A percentile compares a stretch with the other conserved stretches of the same genome.
Conservation (phyloP, 306 rosid species). For the Begonia peltatifolia region DNA sequence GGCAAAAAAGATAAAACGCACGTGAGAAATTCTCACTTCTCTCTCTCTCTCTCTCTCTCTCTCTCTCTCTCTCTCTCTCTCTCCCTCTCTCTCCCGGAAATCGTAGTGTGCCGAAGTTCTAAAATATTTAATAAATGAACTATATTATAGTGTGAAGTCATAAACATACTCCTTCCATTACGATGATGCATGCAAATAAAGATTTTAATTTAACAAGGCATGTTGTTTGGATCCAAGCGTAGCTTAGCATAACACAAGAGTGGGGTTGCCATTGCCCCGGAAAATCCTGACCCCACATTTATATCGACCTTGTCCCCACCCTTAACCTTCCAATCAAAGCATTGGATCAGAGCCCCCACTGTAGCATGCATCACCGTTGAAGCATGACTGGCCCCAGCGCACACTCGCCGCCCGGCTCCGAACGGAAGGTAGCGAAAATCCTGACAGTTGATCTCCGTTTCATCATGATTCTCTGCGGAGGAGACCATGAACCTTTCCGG, state of each 20-base stretch:
- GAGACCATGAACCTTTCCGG: not conserved
- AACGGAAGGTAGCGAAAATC: constrained; percentile 42
- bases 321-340: constrained; percentile 57
- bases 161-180: too few relatives aligned
- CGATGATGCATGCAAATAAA: too few relatives aligned
- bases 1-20: too few relatives aligned
- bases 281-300: constrained; percentile 50
- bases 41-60: too few relatives aligned
- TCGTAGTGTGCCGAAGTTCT: too few relatives aligned
- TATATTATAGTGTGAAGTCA: too few relatives aligned
- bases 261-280: constrained; percentile 51
- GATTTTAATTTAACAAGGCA: too few relatives aligned
- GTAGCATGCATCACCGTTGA: constrained; percentile 38
- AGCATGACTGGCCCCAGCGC: constrained; percentile 67
- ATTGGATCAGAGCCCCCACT: constrained; percentile 59
- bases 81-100: too few relatives aligned
- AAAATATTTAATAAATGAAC: too few relatives aligned
- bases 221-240: not conserved
- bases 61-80: too few relatives aligned
- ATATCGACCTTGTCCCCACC: constrained; percentile 22
- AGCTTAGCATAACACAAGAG: constrained; percentile 39
- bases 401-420: constrained; percentile 77
- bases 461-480: not conserved
- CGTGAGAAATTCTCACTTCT: too few relatives aligned
- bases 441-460: constrained; percentile 36